A percentile compares a stretch with the other conserved stretches of the same genome.
These are phyloP conservation scores for Rhododendron kiyosumense DNA, from an alignment of 148 eudicot species.

Conservation along the genomic window DNA sequence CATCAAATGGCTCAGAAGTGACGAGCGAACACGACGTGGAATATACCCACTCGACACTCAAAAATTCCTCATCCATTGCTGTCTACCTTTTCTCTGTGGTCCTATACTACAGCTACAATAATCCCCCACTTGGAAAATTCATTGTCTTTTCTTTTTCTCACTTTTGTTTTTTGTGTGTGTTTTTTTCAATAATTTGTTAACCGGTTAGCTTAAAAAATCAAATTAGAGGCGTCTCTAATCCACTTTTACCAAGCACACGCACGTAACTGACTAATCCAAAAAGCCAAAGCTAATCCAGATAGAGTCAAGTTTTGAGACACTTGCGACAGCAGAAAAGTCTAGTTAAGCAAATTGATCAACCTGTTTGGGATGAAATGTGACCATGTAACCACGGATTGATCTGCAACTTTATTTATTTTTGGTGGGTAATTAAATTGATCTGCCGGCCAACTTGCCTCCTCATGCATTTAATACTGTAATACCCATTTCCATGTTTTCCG, in stretches of 20 bases:
- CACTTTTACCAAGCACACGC: background rate
- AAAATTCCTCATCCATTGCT: background rate
- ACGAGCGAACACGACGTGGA: fast-evolving
- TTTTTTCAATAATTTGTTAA: background rate
- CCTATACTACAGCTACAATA: background rate
- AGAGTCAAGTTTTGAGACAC: background rate
- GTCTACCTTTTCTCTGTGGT: background rate
- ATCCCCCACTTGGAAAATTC: background rate
- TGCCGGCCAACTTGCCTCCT: background rate
- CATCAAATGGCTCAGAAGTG: fast-evolving
- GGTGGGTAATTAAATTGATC: no score
- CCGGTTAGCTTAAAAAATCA: background rate
- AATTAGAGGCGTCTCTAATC: background rate
- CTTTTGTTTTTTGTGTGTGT: background rate
- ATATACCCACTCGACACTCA: fast-evolving
- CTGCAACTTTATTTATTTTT: background rate
- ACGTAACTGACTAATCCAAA: background rate
- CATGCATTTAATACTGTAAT: background rate
- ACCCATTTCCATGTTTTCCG: background rate
- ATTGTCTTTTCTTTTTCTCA: background rate
- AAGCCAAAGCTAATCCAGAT: no score
- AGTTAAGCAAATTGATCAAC: background rate
- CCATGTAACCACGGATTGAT: background rate
- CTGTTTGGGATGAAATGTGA: background rate
- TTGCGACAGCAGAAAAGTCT: background rate